Conservation (phyloP, 208 protist genomes). For the Trypanosoma mega region DNA sequence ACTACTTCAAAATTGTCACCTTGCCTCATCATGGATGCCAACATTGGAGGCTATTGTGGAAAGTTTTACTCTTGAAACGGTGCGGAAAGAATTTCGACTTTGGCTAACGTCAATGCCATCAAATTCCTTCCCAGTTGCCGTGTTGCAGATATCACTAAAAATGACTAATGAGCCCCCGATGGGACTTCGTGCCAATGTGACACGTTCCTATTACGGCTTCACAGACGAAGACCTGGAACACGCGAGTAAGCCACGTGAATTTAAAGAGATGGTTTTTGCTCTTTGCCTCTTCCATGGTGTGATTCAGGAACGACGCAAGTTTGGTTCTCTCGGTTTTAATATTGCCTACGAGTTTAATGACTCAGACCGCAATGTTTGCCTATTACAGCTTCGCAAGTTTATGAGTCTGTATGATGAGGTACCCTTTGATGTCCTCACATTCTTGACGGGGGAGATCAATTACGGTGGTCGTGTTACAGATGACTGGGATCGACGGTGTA, state of each 20-base stretch:
- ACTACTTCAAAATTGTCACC: constrained; percentile 97
- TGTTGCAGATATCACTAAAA: constrained; percentile 98
- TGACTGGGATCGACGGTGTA: constrained; percentile 94
- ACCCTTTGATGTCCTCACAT: constrained; percentile 93
- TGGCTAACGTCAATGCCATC: constrained; percentile 98
- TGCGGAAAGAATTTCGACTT: constrained; percentile 97
- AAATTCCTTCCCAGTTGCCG: constrained; percentile 95
- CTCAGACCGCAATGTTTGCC: constrained; percentile 92
- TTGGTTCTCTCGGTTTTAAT: constrained; percentile 96
- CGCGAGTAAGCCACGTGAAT: constrained; percentile 77
- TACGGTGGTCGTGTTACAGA: constrained; percentile 98
- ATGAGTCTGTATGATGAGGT: constrained; percentile 89
- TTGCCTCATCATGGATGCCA: constrained; percentile 95
- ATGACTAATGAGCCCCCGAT: constrained; percentile 99
- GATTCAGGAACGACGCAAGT: constrained; percentile 94
- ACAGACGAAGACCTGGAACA: constrained; percentile 88
- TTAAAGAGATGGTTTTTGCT: constrained; percentile 92
- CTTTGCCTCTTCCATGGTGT: constrained; percentile 95
- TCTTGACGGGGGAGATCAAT: constrained; percentile 95
- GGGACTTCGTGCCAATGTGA: constrained; percentile 95
- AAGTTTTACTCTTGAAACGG: constrained; percentile 88
- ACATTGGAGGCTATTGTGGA: constrained; percentile 94
- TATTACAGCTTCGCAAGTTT: constrained; percentile 92
- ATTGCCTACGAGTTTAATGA: constrained; percentile 97
- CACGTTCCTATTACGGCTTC: constrained; percentile 92